Evolutionary conservation across 1,284 basidiomycete genomes (phyloP), one percentile per base, ranked within the genome.

Genomic region (Trametes hirsuta): DNA sequence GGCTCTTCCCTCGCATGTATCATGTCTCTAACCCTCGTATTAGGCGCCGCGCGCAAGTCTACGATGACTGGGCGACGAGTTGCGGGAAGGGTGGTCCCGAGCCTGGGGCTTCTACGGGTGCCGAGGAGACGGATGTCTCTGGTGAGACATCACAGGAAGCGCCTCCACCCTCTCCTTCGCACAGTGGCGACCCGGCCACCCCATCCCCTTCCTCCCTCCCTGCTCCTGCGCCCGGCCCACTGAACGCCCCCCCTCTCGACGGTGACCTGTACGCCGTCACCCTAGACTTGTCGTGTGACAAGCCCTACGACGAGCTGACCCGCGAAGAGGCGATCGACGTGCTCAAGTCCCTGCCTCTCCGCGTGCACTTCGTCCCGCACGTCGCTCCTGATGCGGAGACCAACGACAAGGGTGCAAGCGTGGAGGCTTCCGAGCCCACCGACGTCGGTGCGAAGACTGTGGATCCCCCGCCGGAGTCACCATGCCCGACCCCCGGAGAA

Each of bases 251-350:
- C 0, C n/a, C 49, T 0, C 18, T 42, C 21, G 35, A 55, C 47
- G 49, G 49, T 10, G 53, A 55, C 39, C 22, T 60, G n/a, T 62
- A 65, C 55, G 59, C 64, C 12, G 24, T 62, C 21, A 44, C 22
- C 15, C 44, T 65, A 44, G 44, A 60, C 42, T 8, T 67, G 6
- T 18, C 40, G 25, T 58, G 53, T 53, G 39, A 58, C 14, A 67
- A 67, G 61, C 46, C 60, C 4, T 35, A 57, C 39, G 63, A 67
- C 49, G 59, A 62, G 41, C 55, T 67, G 47, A 59, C 63, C 18
- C 59, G 56, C 25, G 66, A 58, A n/a, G 66, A 67, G 58, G 63
- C 62, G n/a, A 60, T 63, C 44, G 47, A 34, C 15, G 15, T 63
- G 25, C 66, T 67, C 47, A 63, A 58, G 55, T 45, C 57, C 3